Evolutionary conservation across 2,329 filamentous ascomycete genomes (phyloP).

Genomic region (Paecilomyces formosus): DNA sequence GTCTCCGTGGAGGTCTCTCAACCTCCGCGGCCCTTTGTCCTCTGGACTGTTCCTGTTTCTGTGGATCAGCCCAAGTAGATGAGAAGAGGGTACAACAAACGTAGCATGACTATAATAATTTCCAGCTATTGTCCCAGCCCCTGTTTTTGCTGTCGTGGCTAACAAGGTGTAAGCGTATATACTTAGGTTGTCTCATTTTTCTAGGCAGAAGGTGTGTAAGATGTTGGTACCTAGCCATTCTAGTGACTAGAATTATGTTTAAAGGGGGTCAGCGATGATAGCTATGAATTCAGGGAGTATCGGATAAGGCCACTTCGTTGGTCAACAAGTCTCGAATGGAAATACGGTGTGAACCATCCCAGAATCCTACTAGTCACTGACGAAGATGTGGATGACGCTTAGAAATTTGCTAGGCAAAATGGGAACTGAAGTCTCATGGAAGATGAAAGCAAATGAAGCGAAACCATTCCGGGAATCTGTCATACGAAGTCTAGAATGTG

Average conservation of each 20-base stretch:
- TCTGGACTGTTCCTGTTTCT: constrained; percentile 11
- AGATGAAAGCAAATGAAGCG: not conserved
- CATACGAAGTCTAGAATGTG: not conserved
- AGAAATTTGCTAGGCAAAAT: not conserved
- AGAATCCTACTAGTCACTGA: not conserved
- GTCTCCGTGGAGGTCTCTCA: constrained; percentile 15
- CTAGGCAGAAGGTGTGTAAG: too few relatives aligned
- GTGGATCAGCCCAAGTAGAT: constrained; percentile 9
- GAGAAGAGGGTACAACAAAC: constrained; percentile 16
- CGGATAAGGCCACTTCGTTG: not conserved
- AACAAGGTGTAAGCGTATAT: too few relatives aligned
- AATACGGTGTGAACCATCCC: not conserved
- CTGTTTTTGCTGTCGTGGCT: too few relatives aligned
- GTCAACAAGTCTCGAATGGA: not conserved
- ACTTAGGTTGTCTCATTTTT: too few relatives aligned
- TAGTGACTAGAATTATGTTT: too few relatives aligned
- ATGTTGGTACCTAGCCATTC: too few relatives aligned
- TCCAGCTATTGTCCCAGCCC: too few relatives aligned
- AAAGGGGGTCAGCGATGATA: not conserved
- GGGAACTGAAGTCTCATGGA: not conserved
- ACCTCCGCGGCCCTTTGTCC: constrained; percentile 18
- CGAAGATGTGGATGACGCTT: too few relatives aligned
- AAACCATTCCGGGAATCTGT: not conserved
- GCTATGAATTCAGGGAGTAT: not conserved
- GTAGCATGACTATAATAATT: not conserved